phyloP scores from a whole-genome alignment of 495 filamentous ascomycete genomes.

The Penicillium waksmanii region DNA sequence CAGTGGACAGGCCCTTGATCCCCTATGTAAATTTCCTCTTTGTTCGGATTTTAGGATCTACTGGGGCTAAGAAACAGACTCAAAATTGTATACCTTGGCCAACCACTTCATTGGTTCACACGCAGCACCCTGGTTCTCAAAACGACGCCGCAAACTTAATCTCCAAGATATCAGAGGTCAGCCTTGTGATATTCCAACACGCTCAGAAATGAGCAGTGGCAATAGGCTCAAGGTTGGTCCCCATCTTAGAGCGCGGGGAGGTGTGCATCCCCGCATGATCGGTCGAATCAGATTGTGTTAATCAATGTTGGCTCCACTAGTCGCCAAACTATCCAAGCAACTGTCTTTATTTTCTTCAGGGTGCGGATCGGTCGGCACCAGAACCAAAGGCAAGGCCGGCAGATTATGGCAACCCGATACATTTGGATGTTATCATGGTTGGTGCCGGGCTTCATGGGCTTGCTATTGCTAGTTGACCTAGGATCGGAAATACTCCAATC shows the following conservation, averaged over 20 bases:
- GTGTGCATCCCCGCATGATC: not conserved
- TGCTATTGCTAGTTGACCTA: not conserved
- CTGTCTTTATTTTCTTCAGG: conserved; percentile 5
- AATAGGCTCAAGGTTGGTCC: not conserved
- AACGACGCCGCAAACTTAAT: not conserved
- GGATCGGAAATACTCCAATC: too few species aligned
- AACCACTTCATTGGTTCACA: too few species aligned
- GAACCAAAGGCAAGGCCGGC: not conserved
- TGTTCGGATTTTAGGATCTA: too few species aligned
- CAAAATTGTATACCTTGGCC: too few species aligned
- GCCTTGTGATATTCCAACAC: not conserved
- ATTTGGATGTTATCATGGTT: not conserved
- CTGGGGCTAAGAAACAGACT: too few species aligned
- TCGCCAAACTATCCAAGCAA: conserved; percentile 11
- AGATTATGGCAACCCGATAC: not conserved
- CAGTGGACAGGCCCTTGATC: too few species aligned
- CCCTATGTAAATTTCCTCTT: too few species aligned
- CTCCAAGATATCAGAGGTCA: not conserved
- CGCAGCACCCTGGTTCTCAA: not conserved
- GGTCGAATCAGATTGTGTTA: not conserved
- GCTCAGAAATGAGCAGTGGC: not conserved
- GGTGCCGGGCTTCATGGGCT: conserved; percentile 9
- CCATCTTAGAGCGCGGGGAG: not conserved
- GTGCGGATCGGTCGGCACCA: not conserved
- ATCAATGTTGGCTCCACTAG: not conserved